Conservation (phyloP, 2,329 filamentous ascomycete species). For the Xylaria hypoxylon region DNA sequence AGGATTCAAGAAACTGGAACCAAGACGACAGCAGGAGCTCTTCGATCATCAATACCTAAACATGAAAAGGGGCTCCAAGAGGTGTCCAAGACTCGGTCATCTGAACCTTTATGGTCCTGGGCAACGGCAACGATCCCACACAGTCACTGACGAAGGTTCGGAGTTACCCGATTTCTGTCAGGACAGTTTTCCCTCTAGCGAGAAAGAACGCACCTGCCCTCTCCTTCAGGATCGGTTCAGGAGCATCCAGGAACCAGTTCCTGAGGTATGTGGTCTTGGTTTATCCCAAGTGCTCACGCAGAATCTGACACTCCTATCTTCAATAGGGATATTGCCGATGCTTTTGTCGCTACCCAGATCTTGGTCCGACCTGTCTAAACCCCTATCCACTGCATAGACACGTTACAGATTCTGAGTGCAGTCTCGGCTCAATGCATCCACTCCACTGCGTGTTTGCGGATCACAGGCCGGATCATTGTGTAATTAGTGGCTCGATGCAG, state of each 20-base stretch:
- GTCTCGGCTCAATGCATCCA: conserved; percentile 37
- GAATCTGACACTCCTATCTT: conserved; percentile 15
- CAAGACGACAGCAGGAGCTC: conserved; percentile 3
- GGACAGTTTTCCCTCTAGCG: conserved; percentile 1
- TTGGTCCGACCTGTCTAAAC: conserved; percentile 41
- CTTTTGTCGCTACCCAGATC: conserved; percentile 38
- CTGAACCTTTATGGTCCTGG: neutral
- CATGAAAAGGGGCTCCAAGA: neutral
- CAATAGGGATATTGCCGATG: conserved; percentile 37
- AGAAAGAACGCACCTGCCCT: conserved; percentile 12
- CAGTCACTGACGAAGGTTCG: neutral
- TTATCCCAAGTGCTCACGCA: neutral
- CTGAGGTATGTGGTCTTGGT: conserved; percentile 7
- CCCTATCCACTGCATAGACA: conserved; percentile 42
- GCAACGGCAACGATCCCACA: neutral
- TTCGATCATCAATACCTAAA: conserved; percentile 19
- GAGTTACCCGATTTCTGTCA: neutral
- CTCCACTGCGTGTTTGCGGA: conserved; percentile 45
- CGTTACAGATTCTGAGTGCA: conserved; percentile 39
- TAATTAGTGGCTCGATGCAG: conserved; percentile 35
- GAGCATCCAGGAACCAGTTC: neutral
- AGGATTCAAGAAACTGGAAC: conserved; percentile 11
- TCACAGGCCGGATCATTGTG: conserved; percentile 37
- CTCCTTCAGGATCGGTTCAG: neutral
- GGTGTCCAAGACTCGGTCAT: neutral